Evolutionary conservation across 225 moss, liverwort and hornwort species (phyloP).

Genomic region (Polytrichum commune): DNA sequence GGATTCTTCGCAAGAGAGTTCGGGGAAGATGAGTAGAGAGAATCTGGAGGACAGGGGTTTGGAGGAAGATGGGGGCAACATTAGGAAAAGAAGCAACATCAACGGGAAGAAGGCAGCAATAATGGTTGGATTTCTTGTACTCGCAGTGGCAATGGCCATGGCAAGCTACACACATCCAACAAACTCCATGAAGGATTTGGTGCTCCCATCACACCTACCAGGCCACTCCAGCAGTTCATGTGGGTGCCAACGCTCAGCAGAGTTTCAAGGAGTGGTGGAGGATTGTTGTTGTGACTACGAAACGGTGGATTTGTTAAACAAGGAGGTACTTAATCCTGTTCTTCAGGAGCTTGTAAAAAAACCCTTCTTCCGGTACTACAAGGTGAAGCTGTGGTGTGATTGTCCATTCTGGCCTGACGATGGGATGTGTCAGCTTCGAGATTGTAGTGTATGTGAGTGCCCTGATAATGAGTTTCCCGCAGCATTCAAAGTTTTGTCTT

Average conservation of each 20-base stretch:
- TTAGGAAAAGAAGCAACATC: background rate
- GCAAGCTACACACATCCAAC: background rate
- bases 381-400: slow-evolving; percentile 93
- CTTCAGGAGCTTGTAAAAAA: slow-evolving; percentile 63
- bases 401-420: slow-evolving; percentile 97
- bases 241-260: slow-evolving; percentile 44
- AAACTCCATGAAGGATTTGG: background rate
- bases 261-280: slow-evolving; percentile 80
- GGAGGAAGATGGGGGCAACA: slow-evolving; percentile 1
- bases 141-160: background rate
- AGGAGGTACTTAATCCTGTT: slow-evolving; percentile 57
- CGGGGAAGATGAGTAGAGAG: slow-evolving; percentile 1
- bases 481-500: slow-evolving; percentile 45
- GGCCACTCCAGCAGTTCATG: slow-evolving; percentile 34
- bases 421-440: slow-evolving; percentile 91
- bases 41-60: background rate
- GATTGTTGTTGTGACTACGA: slow-evolving; percentile 96
- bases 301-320: slow-evolving; percentile 77
- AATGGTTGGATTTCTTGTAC: background rate
- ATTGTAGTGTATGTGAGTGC: slow-evolving; percentile 97
- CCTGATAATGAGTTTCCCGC: slow-evolving; percentile 88
- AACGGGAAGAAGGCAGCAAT: background rate
- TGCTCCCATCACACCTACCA: slow-evolving; percentile 11
- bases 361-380: slow-evolving; percentile 91
- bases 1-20: no score